Percentiles rank a stretch among this genome's conserved stretches.
phyloP scores from a whole-genome alignment of 2,329 filamentous ascomycete genomes.

The Lecanicillium sp. region DNA sequence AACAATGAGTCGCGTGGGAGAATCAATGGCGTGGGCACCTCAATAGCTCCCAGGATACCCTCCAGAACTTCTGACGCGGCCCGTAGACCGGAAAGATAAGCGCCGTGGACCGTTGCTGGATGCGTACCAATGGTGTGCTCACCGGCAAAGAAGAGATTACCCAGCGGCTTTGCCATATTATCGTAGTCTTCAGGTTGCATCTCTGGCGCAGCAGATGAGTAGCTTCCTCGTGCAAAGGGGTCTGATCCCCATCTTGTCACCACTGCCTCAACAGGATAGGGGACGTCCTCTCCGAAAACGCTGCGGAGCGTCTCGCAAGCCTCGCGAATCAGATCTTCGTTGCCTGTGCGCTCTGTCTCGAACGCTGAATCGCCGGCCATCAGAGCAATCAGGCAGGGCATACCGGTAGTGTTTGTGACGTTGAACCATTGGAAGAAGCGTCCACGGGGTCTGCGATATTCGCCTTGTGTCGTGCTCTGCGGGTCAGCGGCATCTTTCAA shows the following conservation, averaged over 20 bases:
- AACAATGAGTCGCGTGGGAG: constrained; percentile 51
- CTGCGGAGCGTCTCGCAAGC: constrained; percentile 71
- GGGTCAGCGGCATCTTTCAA: constrained; percentile 66
- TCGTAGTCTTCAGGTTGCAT: constrained; percentile 88
- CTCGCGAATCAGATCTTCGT: constrained; percentile 71
- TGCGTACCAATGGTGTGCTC: constrained; percentile 95
- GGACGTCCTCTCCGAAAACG: constrained; percentile 67
- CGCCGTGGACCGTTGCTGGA: constrained; percentile 93
- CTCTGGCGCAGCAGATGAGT: constrained; percentile 83
- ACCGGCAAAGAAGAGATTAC: constrained; percentile 89
- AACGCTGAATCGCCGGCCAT: constrained; percentile 95
- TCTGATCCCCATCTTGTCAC: constrained; percentile 91
- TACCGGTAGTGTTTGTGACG: constrained; percentile 78
- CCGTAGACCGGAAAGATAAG: constrained; percentile 86
- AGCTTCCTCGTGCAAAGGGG: constrained; percentile 85
- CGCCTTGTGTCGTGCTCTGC: constrained; percentile 68
- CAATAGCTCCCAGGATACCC: constrained; percentile 72
- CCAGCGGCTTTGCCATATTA: constrained; percentile 75
- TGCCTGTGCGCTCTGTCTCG: constrained; percentile 71
- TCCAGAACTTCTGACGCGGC: constrained; percentile 83
- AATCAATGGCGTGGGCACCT: constrained; percentile 69
- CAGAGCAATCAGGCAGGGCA: constrained; percentile 81
- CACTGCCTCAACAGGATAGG: constrained; percentile 75
- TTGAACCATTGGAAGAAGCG: constrained; percentile 99
- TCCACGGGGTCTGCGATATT: constrained; percentile 75